phyloP scores from a whole-genome alignment of 306 rosid species.

The Arachis hypogaea region DNA sequence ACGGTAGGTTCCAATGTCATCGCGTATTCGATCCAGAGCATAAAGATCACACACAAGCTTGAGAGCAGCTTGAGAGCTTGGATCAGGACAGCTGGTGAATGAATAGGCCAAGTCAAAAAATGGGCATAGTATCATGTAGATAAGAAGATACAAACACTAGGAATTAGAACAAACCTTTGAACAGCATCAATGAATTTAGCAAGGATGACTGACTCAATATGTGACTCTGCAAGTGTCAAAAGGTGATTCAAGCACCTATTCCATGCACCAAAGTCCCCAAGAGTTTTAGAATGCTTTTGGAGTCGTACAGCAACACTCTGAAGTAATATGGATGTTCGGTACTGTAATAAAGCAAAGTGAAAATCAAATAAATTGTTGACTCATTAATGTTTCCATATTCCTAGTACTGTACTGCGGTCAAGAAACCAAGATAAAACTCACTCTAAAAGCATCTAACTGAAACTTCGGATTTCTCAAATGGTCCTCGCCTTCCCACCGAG shows the following conservation, averaged over 20 bases:
- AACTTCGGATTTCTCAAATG: constrained; percentile 90
- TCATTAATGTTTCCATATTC: background rate
- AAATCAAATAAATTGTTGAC: constrained; percentile 32
- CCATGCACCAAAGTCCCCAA: constrained; percentile 94
- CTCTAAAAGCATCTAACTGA: constrained; percentile 97
- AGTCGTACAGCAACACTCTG: constrained; percentile 88
- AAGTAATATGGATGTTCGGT: constrained; percentile 93
- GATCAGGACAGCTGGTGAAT: constrained; percentile 71
- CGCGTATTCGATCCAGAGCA: constrained; percentile 94
- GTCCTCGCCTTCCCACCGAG: constrained; percentile 89
- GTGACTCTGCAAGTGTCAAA: constrained; percentile 93
- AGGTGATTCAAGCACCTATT: constrained; percentile 98
- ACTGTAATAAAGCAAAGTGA: constrained; percentile 49
- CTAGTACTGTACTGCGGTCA: constrained; percentile 2
- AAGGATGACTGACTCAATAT: constrained; percentile 87
- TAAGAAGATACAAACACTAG: constrained; percentile 26
- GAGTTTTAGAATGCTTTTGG: constrained; percentile 81
- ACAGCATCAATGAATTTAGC: constrained; percentile 88
- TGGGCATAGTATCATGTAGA: constrained; percentile 20
- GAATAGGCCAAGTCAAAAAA: constrained; percentile 37
- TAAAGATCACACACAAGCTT: constrained; percentile 92
- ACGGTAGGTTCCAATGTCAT: constrained; percentile 97
- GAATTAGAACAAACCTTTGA: constrained; percentile 62
- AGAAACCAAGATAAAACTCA: constrained; percentile 53
- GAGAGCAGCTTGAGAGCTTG: constrained; percentile 79